Evolutionary conservation across 2,329 filamentous ascomycete species (phyloP).

Genomic region (Hypoxylon sp.): DNA sequence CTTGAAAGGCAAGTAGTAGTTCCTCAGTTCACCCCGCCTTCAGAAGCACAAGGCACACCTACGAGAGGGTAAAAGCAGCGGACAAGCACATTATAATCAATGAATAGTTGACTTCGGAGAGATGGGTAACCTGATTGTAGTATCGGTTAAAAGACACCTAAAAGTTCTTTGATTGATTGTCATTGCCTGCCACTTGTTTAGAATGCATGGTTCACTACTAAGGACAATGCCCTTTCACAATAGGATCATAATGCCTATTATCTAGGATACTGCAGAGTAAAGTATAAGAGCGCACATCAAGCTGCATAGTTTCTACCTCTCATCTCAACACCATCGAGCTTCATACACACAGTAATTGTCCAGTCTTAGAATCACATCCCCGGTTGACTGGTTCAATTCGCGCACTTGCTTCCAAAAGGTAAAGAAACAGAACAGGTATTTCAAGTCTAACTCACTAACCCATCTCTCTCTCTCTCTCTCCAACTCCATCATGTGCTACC

Average conservation of each 20-base stretch:
- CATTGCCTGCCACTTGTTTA: not conserved
- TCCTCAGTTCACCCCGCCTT: no score
- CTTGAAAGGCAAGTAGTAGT: no score
- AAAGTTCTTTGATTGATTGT: not conserved
- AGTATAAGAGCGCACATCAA: constrained; percentile 8
- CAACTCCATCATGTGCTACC: constrained; percentile 39
- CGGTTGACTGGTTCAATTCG: constrained; percentile 16
- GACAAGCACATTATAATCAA: no score
- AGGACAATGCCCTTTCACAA: constrained; percentile 7
- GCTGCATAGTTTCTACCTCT: not conserved
- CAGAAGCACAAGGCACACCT: no score
- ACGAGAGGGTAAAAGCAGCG: no score
- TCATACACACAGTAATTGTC: constrained; percentile 5
- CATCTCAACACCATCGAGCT: constrained; percentile 11
- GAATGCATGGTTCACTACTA: not conserved
- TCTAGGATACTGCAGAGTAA: not conserved
- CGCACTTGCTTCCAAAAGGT: constrained; percentile 15
- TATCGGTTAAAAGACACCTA: not conserved
- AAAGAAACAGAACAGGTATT: constrained; percentile 1
- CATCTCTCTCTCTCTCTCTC: no score
- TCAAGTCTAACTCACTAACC: not conserved
- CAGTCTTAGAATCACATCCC: constrained; percentile 9
- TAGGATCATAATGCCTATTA: constrained; percentile 10
- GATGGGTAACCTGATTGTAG: no score
- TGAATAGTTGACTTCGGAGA: no score